Base-by-base conservation (phyloP, 2,329 filamentous ascomycete genomes). In the Piedraia hortae region DNA sequence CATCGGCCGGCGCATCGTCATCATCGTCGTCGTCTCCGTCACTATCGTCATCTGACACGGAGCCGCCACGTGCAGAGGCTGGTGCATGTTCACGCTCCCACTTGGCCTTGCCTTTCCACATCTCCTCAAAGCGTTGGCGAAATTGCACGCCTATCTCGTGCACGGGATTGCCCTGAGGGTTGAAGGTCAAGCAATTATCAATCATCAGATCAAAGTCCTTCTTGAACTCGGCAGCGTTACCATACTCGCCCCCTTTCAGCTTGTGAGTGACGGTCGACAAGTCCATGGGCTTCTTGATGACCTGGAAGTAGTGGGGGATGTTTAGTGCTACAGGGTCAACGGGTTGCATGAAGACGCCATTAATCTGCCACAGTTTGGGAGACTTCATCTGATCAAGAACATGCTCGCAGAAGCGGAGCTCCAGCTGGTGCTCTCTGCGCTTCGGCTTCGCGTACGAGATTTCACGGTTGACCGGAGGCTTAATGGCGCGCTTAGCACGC, bases 201-300 rank as follows among this genome's bases (percentile, higher is more conserved):
- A 91, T 69, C 33, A 93, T 80, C 25, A 78, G 59, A 21, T 65
- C 60, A 24, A 90, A 62, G 37, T 89, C 80, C 26, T 59, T 59
- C 38, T 89, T 72, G 34, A 93, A 77, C 20, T 91, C 80, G 43
- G 77, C 78, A 1, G 74, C 58, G 25, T 59, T 75, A 32, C 64
- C 59, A 38, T 93, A 93, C 25, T 77, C 62, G 12, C 78, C 77
- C 7, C 55, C 54, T 33, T 69, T 63, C 18, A 91, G 55, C 46
- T 88, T 88, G 18, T 57, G 56, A 16, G 61, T 55, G 38, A 90
- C 71, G n/a, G 75, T 90, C 9, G 59, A 56, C 21, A 91, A 54
- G 43, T 97, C 82, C 82, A 93, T 97, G 0, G 85, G 85, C 42
- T 80, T 77, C 54, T 90, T 93, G 49, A 97, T 78, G 29, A 93